A percentile compares a stretch with the other conserved stretches of the same genome.
phyloP scores from a whole-genome alignment of 768 basidiomycete species.

The Suillus weaverae region DNA sequence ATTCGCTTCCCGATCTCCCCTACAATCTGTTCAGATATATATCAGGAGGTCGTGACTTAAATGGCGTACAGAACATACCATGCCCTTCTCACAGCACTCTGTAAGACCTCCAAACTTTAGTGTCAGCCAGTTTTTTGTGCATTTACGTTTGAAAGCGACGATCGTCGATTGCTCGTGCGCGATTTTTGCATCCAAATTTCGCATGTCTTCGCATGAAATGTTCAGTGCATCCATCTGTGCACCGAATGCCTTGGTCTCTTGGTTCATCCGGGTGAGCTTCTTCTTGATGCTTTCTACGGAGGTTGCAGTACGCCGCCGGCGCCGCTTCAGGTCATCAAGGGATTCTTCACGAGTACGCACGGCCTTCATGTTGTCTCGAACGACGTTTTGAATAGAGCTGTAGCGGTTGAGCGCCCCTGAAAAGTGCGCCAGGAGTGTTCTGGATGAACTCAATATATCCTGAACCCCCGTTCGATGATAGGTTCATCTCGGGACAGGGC shows the following conservation, averaged over 20 bases:
- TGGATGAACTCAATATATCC: constrained; percentile 76
- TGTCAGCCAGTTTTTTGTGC: constrained; percentile 68
- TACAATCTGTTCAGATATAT: constrained; percentile 36
- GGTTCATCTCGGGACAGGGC: constrained; percentile 2
- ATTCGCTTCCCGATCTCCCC: constrained; percentile 51
- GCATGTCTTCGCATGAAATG: constrained; percentile 72
- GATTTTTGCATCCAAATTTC: constrained; percentile 77
- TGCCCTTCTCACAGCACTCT: constrained; percentile 83
- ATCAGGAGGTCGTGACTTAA: neutral
- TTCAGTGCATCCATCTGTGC: constrained; percentile 73
- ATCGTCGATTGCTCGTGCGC: constrained; percentile 76
- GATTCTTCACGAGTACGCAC: constrained; percentile 84
- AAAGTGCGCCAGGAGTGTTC: constrained; percentile 65
- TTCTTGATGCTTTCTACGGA: constrained; percentile 84
- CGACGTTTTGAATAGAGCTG: constrained; percentile 64
- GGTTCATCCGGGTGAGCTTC: constrained; percentile 86
- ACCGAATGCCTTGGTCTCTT: constrained; percentile 81
- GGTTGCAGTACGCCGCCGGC: constrained; percentile 60
- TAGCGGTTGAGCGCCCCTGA: constrained; percentile 66
- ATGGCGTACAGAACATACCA: constrained; percentile 32
- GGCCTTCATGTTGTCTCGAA: constrained; percentile 69
- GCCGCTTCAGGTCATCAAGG: constrained; percentile 72
- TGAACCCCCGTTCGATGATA: constrained; percentile 25
- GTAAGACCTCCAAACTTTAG: constrained; percentile 86
- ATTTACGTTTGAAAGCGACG: constrained; percentile 79